Evolutionary conservation across 176 grass and related monocot genomes (phyloP).

Genomic region (barley (Hordeum vulgare)): MorexV3_pseudomolecules_assembly NC_058523.1:401118403-401118902

Average conservation of each 20-base stretch:
- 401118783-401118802: slow-evolving; percentile 62
- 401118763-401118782: slow-evolving; percentile 50
- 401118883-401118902: neutral
- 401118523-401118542: neutral
- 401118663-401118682: slow-evolving; percentile 99
- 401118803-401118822: slow-evolving; percentile 65
- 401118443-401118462: slow-evolving; percentile 38
- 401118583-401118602: slow-evolving; percentile 79
- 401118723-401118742: slow-evolving; percentile 71
- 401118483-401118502: neutral
- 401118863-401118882: neutral
- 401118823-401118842: slow-evolving; percentile 84
- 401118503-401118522: neutral
- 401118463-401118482: neutral
- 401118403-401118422: neutral
- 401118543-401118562: neutral
- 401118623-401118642: slow-evolving; percentile 73
- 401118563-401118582: slow-evolving; percentile 30
- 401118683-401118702: slow-evolving; percentile 99
- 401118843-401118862: slow-evolving; percentile 52
- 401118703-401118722: slow-evolving; percentile 71
- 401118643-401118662: slow-evolving; percentile 92
- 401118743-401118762: slow-evolving; percentile 93
- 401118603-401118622: slow-evolving; percentile 96
- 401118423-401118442: neutral